Evolutionary conservation across 495 filamentous ascomycete species (phyloP).

Genomic region (Penicillium fimorum): DNA sequence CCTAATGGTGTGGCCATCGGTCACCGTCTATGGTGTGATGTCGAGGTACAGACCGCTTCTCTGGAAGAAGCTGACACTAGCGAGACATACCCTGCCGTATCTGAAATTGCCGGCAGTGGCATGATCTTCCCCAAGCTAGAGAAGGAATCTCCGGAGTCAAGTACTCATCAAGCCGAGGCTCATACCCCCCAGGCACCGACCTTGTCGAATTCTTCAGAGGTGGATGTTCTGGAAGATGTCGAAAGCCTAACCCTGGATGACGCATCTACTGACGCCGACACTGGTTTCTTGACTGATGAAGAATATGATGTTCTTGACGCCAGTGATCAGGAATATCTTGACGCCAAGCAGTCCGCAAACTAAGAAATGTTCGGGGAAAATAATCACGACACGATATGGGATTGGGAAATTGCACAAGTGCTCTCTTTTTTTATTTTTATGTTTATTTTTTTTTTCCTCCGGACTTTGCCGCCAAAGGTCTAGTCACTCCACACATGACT

Average conservation of each 20-base stretch:
- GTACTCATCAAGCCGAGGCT: constrained; percentile 62
- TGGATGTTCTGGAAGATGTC: constrained; percentile 62
- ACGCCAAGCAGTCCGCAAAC: constrained; percentile 36
- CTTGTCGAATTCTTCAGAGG: constrained; percentile 44
- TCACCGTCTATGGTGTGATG: constrained; percentile 91
- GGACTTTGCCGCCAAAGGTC: constrained; percentile 15
- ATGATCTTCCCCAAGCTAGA: constrained; percentile 98
- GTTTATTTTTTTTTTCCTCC: constrained; percentile 21
- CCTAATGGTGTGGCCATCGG: constrained; percentile 81
- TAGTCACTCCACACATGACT: constrained; percentile 8
- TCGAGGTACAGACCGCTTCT: constrained; percentile 58
- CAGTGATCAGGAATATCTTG: constrained; percentile 82
- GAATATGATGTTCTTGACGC: constrained; percentile 97
- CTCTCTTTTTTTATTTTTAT: constrained; percentile 14
- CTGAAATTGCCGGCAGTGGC: constrained; percentile 49
- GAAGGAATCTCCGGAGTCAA: constrained; percentile 85
- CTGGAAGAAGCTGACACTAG: constrained; percentile 18
- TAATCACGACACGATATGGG: constrained; percentile 18
- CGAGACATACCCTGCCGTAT: constrained; percentile 7
- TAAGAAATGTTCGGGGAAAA: constrained; percentile 8
- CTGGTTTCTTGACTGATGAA: constrained; percentile 88
- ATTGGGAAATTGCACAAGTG: constrained; percentile 25
- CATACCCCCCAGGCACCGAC: constrained; percentile 32
- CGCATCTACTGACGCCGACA: constrained; percentile 51
- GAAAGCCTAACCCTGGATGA: constrained; percentile 65